A percentile compares a stretch with the other conserved stretches of the same genome.
Conservation (phyloP, 129 eudicot genomes). For the Artemisia annua region DNA sequence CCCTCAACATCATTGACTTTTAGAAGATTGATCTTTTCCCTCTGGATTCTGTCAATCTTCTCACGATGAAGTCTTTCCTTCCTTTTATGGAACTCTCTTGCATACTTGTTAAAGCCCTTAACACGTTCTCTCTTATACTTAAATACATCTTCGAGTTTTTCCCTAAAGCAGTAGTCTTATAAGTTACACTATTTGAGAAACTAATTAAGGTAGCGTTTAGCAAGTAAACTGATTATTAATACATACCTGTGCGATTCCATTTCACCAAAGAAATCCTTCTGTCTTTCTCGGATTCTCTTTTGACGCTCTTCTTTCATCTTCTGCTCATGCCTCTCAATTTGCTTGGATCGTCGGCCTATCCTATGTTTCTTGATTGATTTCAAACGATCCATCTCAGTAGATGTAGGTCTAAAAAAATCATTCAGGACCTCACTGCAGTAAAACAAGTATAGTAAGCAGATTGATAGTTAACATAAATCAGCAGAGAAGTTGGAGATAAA, state of each 20-base stretch:
- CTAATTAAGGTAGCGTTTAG: neutral
- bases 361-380: slow-evolving; percentile 89
- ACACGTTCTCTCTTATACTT: slow-evolving; percentile 86
- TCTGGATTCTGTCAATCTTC: slow-evolving; percentile 95
- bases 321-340: slow-evolving; percentile 88
- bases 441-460: slow-evolving; percentile 10
- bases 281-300: slow-evolving; percentile 91
- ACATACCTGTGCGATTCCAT: slow-evolving; percentile 78
- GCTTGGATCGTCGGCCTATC: slow-evolving; percentile 91
- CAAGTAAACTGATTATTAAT: slow-evolving; percentile 13
- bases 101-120: slow-evolving; percentile 85
- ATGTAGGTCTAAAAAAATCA: slow-evolving; percentile 84
- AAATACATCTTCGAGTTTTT: slow-evolving; percentile 80
- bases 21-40: slow-evolving; percentile 90
- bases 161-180: slow-evolving; percentile 44
- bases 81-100: slow-evolving; percentile 90
- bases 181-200: neutral
- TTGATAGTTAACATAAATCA: slow-evolving; percentile 9
- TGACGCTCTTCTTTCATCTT: slow-evolving; percentile 98
- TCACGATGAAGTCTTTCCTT: slow-evolving; percentile 92
- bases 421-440: slow-evolving; percentile 80
- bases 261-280: slow-evolving; percentile 94
- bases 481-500: neutral
- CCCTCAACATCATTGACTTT: slow-evolving; percentile 99
- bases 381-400: slow-evolving; percentile 74